Evolutionary conservation across 1,284 basidiomycete genomes (phyloP).

Genomic region (Trichosporon coremiiforme): DNA sequence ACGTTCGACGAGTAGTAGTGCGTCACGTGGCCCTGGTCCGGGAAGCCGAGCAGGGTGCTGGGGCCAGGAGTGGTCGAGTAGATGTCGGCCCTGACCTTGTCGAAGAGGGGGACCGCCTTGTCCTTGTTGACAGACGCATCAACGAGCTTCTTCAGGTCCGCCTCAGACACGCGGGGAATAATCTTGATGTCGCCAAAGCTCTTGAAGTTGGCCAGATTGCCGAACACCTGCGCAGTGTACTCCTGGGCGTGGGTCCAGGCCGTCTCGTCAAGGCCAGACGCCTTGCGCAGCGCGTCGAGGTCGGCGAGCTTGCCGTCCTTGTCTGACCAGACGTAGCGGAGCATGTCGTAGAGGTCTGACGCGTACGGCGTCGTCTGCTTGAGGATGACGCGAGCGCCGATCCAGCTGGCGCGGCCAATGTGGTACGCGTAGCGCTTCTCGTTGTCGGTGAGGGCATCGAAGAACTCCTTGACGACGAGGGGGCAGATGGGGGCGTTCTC

Average conservation of each 20-base stretch:
- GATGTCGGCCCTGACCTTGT: slow-evolving; percentile 29
- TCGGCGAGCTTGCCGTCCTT: slow-evolving; percentile 24
- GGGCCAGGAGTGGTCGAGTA: slow-evolving; percentile 23
- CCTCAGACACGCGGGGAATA: slow-evolving; percentile 26
- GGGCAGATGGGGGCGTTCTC: slow-evolving; percentile 33
- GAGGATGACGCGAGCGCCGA: slow-evolving; percentile 31
- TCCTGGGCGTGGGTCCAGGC: slow-evolving; percentile 26
- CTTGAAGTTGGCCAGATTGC: slow-evolving; percentile 34
- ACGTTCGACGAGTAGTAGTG: slow-evolving; percentile 29
- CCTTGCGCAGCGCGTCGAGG: slow-evolving; percentile 20
- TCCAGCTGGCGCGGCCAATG: slow-evolving; percentile 29
- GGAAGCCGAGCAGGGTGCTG: slow-evolving; percentile 32
- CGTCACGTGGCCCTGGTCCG: slow-evolving; percentile 31
- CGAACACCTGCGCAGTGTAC: slow-evolving; percentile 30
- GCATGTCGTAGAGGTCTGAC: slow-evolving; percentile 29
- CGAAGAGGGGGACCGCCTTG: slow-evolving; percentile 25
- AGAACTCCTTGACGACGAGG: slow-evolving; percentile 31
- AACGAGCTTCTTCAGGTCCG: slow-evolving; percentile 24
- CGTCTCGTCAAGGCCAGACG: slow-evolving; percentile 21
- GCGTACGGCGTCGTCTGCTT: slow-evolving; percentile 30
- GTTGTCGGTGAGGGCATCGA: slow-evolving; percentile 24
- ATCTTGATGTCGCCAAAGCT: slow-evolving; percentile 34
- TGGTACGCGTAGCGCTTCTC: slow-evolving; percentile 32
- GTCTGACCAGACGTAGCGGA: slow-evolving; percentile 24
- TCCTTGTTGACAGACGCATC: slow-evolving; percentile 19